Evolutionary conservation across 2,329 filamentous ascomycete genomes (phyloP).

Genomic region (Aspergillus sp.): DNA sequence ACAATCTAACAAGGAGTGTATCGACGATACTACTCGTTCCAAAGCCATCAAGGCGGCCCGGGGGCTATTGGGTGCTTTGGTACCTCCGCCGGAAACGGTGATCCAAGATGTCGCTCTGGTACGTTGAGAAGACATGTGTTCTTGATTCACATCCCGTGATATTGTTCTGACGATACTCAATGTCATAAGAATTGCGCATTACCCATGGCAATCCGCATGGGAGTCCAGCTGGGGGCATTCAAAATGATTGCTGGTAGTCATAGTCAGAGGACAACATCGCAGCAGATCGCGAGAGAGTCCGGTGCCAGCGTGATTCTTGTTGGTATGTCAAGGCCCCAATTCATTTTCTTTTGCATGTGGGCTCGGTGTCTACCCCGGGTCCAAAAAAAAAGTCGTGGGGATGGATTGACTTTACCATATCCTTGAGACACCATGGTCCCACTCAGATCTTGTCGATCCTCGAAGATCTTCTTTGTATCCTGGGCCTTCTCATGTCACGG

Average conservation of each 20-base stretch:
- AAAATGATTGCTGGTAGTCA: constrained; percentile 2
- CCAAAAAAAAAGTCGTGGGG: too few relatives aligned
- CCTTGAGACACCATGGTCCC: not conserved
- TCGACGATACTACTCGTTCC: constrained; percentile 9
- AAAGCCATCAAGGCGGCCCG: constrained; percentile 10
- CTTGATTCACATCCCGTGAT: not conserved
- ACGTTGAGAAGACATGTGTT: not conserved
- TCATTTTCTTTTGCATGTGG: not conserved
- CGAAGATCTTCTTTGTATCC: not conserved
- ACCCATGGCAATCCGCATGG: constrained; percentile 16
- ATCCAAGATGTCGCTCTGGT: constrained; percentile 16
- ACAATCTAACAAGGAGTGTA: constrained; percentile 3
- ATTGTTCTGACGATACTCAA: not conserved
- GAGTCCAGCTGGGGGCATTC: constrained; percentile 16
- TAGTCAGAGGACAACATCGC: constrained; percentile 1
- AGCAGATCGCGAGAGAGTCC: constrained; percentile 11
- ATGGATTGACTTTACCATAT: not conserved
- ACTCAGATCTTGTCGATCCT: not conserved
- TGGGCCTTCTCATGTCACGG: not conserved
- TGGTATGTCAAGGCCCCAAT: constrained; percentile 4
- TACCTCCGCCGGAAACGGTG: constrained; percentile 13
- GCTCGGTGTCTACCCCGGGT: too few relatives aligned
- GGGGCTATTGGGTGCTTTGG: constrained; percentile 7
- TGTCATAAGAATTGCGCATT: not conserved
- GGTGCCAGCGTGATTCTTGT: constrained; percentile 15